phyloP scores from a whole-genome alignment of 495 filamentous ascomycete species.

The Parachaetomium inaequale region DNA sequence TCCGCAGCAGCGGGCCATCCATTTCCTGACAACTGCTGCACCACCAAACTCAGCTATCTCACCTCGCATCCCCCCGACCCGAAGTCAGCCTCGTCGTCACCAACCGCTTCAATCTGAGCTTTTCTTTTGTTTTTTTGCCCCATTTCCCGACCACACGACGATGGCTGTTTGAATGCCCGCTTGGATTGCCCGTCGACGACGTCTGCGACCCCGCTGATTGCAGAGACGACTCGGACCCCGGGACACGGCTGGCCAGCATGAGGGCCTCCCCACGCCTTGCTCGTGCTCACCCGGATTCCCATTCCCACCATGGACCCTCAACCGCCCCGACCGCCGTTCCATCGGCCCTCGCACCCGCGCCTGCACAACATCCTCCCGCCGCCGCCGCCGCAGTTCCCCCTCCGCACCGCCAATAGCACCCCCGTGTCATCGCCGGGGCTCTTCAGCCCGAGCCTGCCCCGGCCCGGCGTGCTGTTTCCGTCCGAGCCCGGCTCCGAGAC shows the following conservation, averaged over 20 bases:
- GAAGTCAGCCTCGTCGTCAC: conserved; percentile 1
- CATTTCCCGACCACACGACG: conserved; percentile 1
- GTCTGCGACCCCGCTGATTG: conserved; percentile 7
- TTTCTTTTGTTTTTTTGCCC: neutral
- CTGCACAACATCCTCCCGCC: conserved; percentile 38
- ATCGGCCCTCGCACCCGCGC: conserved; percentile 38
- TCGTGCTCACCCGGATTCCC: conserved; percentile 21
- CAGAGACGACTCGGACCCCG: too few relatives aligned
- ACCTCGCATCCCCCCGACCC: neutral
- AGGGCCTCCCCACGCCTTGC: conserved; percentile 25
- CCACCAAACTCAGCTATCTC: neutral
- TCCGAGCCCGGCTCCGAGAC: conserved; percentile 42
- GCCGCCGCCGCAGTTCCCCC: conserved; percentile 28
- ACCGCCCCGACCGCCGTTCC: conserved; percentile 26
- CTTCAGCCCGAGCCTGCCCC: conserved; percentile 52
- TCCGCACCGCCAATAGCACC: conserved; percentile 59
- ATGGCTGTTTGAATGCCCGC: conserved; percentile 27
- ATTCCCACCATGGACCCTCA: conserved; percentile 37
- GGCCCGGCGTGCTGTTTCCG: conserved; percentile 35
- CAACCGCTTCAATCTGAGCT: neutral
- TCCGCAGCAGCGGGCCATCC: neutral
- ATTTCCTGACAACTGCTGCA: conserved; percentile 1
- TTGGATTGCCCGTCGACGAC: conserved; percentile 13
- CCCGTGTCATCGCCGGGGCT: conserved; percentile 66
- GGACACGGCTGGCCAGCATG: conserved; percentile 30